Evolutionary conservation across 208 protist species (phyloP), one percentile per base, ranked within the genome.

Genomic region (Herpetomonas tarakana): DNA sequence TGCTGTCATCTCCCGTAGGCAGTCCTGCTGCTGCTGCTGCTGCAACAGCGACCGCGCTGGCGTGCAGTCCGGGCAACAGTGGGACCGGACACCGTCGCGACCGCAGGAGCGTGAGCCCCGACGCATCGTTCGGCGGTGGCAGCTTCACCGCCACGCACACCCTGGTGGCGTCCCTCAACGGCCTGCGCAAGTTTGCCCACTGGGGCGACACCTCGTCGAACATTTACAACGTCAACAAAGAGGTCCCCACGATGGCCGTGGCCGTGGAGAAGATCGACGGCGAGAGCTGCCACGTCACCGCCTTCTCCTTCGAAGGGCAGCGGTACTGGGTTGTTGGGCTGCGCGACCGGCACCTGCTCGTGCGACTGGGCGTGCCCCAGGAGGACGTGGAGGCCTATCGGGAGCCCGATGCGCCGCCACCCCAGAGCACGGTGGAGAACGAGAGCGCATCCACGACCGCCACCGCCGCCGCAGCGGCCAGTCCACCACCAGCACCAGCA

Each of bases 281-380:
- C 0, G 83, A 87, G 56, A 45, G 78, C 16, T 82, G 81, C 16
- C 77, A 86, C 11, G 47, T 95, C 21, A 44, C 72, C 14, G 88
- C 88, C 22, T 76, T 92, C 29, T 28, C 22, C 3, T 59, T 74
- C 58, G 35, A 57, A 19, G 73, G 64, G 0, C 69, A 66, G 65
- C 77, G 75, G 18, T 95, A 86, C 69, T 95, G 88, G 86, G 28
- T 91, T 9, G 53, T 92, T 22, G 88, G 88, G 14, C 74, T 66
- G 39, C 58, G 65, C 41, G 70, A 71, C 12, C 54, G 68, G 22
- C 81, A 92, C 68, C 49, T 92, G 9, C 49, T 95, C n/a, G 69
- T 81, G 4, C 77, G 83, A 4, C 58, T 88, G 27, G 50, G 65
- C n/a, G 76, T 91, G n/a, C 78, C 80, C 6, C 72, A 88, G 67